Percentiles rank a stretch among this genome's conserved stretches.
These are phyloP conservation scores for Basipetospora sp. DNA, from an alignment of 2,329 filamentous ascomycete species.

Conservation along the genomic window DNA sequence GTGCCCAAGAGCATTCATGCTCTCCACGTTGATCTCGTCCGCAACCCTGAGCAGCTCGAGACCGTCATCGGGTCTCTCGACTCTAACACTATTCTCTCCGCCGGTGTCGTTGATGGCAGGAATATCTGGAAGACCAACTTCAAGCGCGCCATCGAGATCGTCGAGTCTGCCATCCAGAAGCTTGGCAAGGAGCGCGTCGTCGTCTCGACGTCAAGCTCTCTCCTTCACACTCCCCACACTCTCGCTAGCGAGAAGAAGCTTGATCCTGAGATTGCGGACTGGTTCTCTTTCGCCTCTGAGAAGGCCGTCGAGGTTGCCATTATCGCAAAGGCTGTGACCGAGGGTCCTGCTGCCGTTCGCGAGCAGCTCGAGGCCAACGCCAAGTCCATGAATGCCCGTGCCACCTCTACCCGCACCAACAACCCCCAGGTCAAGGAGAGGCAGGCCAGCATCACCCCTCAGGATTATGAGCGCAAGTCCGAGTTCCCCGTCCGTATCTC, in stretches of 20 bases:
- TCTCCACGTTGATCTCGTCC: slow-evolving; percentile 90
- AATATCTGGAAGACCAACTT: slow-evolving; percentile 99
- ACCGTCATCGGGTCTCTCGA: slow-evolving; percentile 70
- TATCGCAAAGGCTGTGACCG: slow-evolving; percentile 92
- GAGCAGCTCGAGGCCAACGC: slow-evolving; percentile 92
- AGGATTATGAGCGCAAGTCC: slow-evolving; percentile 86
- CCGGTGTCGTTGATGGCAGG: slow-evolving; percentile 92
- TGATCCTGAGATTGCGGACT: slow-evolving; percentile 80
- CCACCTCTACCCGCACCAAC: slow-evolving; percentile 89
- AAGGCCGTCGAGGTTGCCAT: slow-evolving; percentile 82
- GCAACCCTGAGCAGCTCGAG: slow-evolving; percentile 93
- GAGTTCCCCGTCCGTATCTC: slow-evolving; percentile 72
- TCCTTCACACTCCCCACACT: slow-evolving; percentile 96
- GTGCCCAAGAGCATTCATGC: slow-evolving; percentile 67
- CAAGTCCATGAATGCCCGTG: slow-evolving; percentile 80
- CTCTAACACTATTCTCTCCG: slow-evolving; percentile 78
- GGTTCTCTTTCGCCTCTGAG: slow-evolving; percentile 96
- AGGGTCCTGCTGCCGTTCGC: slow-evolving; percentile 73
- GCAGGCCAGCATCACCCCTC: slow-evolving; percentile 69
- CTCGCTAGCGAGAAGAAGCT: slow-evolving; percentile 98
- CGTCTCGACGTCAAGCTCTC: slow-evolving; percentile 89
- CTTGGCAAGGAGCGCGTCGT: slow-evolving; percentile 96
- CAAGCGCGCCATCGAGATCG: slow-evolving; percentile 79
- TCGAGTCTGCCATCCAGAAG: slow-evolving; percentile 82
- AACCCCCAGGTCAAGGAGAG: slow-evolving; percentile 94